phyloP scores from a whole-genome alignment of 2,329 filamentous ascomycete genomes.

The Phoma herbarum region DNA sequence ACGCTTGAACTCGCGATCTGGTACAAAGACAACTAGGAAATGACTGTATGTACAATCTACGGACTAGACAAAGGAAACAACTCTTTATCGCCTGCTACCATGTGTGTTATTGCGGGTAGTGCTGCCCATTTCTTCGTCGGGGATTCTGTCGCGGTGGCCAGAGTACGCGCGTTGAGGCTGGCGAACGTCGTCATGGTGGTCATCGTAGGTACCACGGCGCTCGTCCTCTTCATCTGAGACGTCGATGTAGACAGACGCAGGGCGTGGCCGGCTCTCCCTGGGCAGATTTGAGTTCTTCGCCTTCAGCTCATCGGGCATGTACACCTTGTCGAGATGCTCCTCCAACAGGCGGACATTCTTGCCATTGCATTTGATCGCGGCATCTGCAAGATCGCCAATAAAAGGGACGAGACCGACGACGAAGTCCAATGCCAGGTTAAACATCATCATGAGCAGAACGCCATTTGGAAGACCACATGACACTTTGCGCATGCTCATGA shows the following conservation, averaged over 20 bases:
- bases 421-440: slow-evolving; percentile 81
- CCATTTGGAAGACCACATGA: slow-evolving; percentile 75
- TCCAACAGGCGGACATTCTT: slow-evolving; percentile 77
- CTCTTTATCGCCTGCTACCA: slow-evolving; percentile 30
- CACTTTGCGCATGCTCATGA: slow-evolving; percentile 75
- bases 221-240: slow-evolving; percentile 52
- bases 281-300: slow-evolving; percentile 31
- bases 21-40: slow-evolving; percentile 1
- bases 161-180: slow-evolving; percentile 42
- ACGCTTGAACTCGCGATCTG: not conserved
- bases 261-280: slow-evolving; percentile 45
- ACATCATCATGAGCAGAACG: slow-evolving; percentile 75
- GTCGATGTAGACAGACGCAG: slow-evolving; percentile 59
- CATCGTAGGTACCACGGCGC: slow-evolving; percentile 33
- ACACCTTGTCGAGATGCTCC: slow-evolving; percentile 72
- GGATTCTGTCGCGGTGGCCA: slow-evolving; percentile 35
- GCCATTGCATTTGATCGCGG: slow-evolving; percentile 77
- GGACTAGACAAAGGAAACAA: slow-evolving; percentile 14
- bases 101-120: slow-evolving; percentile 35
- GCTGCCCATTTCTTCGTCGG: slow-evolving; percentile 47
- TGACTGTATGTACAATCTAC: slow-evolving; percentile 6
- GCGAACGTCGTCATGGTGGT: slow-evolving; percentile 38
- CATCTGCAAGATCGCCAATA: slow-evolving; percentile 78
- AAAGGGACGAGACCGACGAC: slow-evolving; percentile 77
- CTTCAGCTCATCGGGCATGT: slow-evolving; percentile 57